Evolutionary conservation across 331 rosid genomes (phyloP).

Genomic region (Telfairia occidentalis): DNA sequence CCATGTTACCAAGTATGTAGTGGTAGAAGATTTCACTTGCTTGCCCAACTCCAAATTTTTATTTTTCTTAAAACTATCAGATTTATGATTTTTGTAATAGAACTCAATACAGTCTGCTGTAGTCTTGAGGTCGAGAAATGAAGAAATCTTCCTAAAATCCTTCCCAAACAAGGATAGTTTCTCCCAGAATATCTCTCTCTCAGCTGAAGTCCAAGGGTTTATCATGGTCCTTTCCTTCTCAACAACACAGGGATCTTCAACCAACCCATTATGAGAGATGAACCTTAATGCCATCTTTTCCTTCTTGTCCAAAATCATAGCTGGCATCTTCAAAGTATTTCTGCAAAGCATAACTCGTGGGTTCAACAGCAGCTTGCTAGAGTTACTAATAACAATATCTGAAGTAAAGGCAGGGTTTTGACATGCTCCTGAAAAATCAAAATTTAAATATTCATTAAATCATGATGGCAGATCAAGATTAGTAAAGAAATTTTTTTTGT

Average conservation of each 20-base stretch:
- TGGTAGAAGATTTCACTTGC: slow-evolving; percentile 43
- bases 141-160: slow-evolving; percentile 70
- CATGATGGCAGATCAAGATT: background rate
- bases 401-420: slow-evolving; percentile 45
- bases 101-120: slow-evolving; percentile 92
- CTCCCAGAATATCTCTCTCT: slow-evolving; percentile 54
- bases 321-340: slow-evolving; percentile 73
- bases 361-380: slow-evolving; percentile 59
- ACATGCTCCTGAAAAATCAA: slow-evolving; percentile 38
- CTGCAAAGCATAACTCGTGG: slow-evolving; percentile 44
- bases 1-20: slow-evolving; percentile 38
- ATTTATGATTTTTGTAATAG: slow-evolving; percentile 87
- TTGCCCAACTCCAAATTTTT: slow-evolving; percentile 42
- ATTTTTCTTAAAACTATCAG: slow-evolving; percentile 55
- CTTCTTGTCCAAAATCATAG: slow-evolving; percentile 62
- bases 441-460: background rate
- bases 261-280: slow-evolving; percentile 62
- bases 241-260: slow-evolving; percentile 75
- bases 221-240: slow-evolving; percentile 73
- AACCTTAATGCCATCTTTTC: slow-evolving; percentile 59
- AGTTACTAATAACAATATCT: slow-evolving; percentile 33
- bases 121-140: slow-evolving; percentile 78
- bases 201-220: slow-evolving; percentile 81
- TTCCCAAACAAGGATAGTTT: slow-evolving; percentile 58
- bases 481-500: no score